These are phyloP conservation scores for Arthrobotrys entomopaga DNA, from an alignment of 2,329 filamentous ascomycete species.

Conservation along the genomic window DNA sequence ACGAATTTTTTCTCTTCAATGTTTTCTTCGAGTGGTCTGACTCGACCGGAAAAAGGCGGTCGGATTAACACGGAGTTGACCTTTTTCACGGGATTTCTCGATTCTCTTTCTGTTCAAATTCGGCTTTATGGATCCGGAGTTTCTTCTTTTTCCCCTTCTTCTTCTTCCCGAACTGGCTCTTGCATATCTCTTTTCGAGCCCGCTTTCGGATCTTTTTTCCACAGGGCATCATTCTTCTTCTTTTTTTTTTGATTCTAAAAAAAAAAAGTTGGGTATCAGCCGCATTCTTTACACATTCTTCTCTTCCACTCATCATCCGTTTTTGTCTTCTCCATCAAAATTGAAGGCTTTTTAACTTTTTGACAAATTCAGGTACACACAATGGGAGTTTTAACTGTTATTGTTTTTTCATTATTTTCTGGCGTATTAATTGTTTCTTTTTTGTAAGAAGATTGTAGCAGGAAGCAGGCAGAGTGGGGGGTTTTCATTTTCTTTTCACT, in stretches of 20 bases:
- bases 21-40: too few relatives aligned
- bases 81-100: too few relatives aligned
- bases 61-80: too few relatives aligned
- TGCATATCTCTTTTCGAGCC: background rate
- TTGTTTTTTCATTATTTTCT: background rate
- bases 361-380: background rate
- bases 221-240: slow-evolving; percentile 1
- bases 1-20: too few relatives aligned
- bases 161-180: background rate
- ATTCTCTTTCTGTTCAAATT: too few relatives aligned
- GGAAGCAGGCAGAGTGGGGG: background rate
- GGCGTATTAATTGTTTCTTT: background rate
- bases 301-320: background rate
- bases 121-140: background rate
- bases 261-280: background rate
- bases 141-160: background rate
- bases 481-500: background rate
- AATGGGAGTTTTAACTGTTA: too few relatives aligned
- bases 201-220: background rate
- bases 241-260: slow-evolving; percentile 3
- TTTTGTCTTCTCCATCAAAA: background rate
- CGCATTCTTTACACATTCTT: background rate
- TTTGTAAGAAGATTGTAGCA: background rate
- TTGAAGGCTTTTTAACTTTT: background rate
- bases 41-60: too few relatives aligned